Evolutionary conservation across 2,329 filamentous ascomycete genomes (phyloP).

Genomic region (Diplocarpon rosae): DNA sequence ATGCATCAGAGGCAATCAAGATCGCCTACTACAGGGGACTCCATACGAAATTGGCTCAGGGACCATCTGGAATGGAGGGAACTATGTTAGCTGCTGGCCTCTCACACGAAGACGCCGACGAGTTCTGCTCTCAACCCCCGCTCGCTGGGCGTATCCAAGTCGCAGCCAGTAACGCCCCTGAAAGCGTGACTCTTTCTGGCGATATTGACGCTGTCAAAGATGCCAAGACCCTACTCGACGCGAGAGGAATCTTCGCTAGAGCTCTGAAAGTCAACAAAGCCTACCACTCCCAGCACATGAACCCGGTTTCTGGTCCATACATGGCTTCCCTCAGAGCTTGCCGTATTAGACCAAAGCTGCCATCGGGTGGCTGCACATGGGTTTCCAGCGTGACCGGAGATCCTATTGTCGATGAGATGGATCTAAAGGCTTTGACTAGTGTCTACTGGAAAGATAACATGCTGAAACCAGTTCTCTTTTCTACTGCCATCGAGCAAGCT

Average conservation of each 20-base stretch:
- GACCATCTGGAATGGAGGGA: constrained; percentile 25
- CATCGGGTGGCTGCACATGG: constrained; percentile 3
- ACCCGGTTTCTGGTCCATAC: constrained; percentile 6
- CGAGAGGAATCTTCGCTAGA: constrained; percentile 15
- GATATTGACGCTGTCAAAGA: constrained; percentile 17
- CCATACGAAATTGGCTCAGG: constrained; percentile 23
- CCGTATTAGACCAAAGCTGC: constrained; percentile 2
- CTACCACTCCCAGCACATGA: constrained; percentile 24
- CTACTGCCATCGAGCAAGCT: constrained; percentile 27
- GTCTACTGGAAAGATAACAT: constrained; percentile 11
- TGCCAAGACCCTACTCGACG: constrained; percentile 9
- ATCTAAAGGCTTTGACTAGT: constrained; percentile 6
- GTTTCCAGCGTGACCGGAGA: constrained; percentile 8
- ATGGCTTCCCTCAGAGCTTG: constrained; percentile 2
- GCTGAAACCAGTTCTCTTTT: constrained; percentile 31
- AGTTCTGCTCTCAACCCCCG: constrained; percentile 6
- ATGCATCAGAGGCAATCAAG: constrained; percentile 27
- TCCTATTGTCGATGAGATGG: constrained; percentile 6
- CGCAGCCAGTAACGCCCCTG: constrained; percentile 25
- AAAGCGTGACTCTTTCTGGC: constrained; percentile 24
- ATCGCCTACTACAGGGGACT: constrained; percentile 34
- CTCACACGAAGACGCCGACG: constrained; percentile 8
- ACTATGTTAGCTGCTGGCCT: constrained; percentile 39
- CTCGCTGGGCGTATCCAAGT: constrained; percentile 20
- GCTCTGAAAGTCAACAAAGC: constrained; percentile 18